Evolutionary conservation across 208 protist species (phyloP).

Genomic region (Leishmania gerbilli): DNA sequence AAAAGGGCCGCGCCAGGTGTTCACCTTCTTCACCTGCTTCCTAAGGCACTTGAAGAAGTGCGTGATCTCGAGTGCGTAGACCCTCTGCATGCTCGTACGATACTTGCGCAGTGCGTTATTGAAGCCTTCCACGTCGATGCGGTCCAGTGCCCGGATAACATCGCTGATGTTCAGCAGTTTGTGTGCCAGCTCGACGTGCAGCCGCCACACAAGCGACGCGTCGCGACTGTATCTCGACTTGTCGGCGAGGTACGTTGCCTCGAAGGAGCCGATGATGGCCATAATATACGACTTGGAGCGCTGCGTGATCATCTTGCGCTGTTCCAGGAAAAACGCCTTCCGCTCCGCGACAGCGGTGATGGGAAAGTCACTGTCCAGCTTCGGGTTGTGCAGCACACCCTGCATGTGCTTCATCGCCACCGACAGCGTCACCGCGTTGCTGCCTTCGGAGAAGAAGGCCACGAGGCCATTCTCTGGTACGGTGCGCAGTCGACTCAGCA

Average conservation of each 20-base stretch:
- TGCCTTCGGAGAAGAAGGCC: constrained; percentile 67
- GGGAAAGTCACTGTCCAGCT: constrained; percentile 72
- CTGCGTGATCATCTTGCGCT: constrained; percentile 74
- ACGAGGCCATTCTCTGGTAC: constrained; percentile 45
- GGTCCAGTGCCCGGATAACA: constrained; percentile 63
- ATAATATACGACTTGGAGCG: constrained; percentile 70
- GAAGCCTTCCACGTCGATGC: constrained; percentile 77
- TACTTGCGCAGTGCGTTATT: constrained; percentile 72
- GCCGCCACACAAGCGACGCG: constrained; percentile 72
- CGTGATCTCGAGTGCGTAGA: constrained; percentile 74
- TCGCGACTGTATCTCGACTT: constrained; percentile 56
- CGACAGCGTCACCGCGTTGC: constrained; percentile 64
- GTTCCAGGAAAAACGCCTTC: constrained; percentile 71
- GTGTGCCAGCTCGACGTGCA: constrained; percentile 61
- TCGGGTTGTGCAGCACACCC: constrained; percentile 62
- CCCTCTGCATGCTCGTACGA: constrained; percentile 77
- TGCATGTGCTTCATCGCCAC: constrained; percentile 78
- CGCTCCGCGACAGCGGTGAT: constrained; percentile 82
- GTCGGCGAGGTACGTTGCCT: constrained; percentile 64
- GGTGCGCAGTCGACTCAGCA: constrained; percentile 53
- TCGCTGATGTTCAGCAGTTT: constrained; percentile 65
- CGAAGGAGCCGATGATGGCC: constrained; percentile 48
- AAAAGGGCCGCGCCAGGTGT: constrained; percentile 49
- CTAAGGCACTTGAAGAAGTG: constrained; percentile 78
- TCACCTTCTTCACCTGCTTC: constrained; percentile 58